Base-by-base conservation (phyloP, 2,329 filamentous ascomycete genomes). In the Fusarium pseudonygamai region DNA sequence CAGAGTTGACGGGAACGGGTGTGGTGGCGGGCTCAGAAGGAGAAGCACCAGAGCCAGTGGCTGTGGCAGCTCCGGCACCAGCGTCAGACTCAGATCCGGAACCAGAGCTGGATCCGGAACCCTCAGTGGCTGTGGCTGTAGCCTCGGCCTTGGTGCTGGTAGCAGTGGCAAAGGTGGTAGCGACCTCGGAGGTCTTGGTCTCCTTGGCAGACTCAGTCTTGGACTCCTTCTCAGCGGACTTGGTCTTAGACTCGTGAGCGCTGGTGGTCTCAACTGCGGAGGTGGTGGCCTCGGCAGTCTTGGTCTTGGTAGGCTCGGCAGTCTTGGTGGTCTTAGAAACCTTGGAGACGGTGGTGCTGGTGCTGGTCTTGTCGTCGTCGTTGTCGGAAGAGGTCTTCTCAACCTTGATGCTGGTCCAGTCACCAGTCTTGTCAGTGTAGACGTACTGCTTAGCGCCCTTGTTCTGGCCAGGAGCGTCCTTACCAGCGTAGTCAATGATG, bases 401-500 rank as follows among this genome's bases (percentile, higher is more conserved):
- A 59, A 90, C 82, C 75, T 86, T 80, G 83, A 90, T 89, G 83
- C 84, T 87, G 75, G 84, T 67, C 80, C 82, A 87, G 63, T 78
- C 83, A 75, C 88, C 88, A 68, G 82, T 82, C 69, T 83, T 80
- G 81, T 87, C 87, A 26, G 80, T 77, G 77, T 86, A 90, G 67
- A 82, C 77, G 83, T 90, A 90, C 82, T 87, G 81, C 78, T 83
- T 85, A 71, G 86, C 85, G 60, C 82, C 81, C 47, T 77, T 76
- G 75, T 63, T 73, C 63, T 72, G 56, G 67, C 79, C 79, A 64
- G 83, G 77, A 58, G 82, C 82, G 61, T 81, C 78, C 71, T 85
- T 85, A 79, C 88, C 87, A 78, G 84, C 83, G 81, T 87, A 88
- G 83, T 90, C 88, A 75, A 82, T 78, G 71, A 90, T 86, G 72